Base-by-base conservation (phyloP, 106 monocot species). In the Ottelia alismoides region DNA sequence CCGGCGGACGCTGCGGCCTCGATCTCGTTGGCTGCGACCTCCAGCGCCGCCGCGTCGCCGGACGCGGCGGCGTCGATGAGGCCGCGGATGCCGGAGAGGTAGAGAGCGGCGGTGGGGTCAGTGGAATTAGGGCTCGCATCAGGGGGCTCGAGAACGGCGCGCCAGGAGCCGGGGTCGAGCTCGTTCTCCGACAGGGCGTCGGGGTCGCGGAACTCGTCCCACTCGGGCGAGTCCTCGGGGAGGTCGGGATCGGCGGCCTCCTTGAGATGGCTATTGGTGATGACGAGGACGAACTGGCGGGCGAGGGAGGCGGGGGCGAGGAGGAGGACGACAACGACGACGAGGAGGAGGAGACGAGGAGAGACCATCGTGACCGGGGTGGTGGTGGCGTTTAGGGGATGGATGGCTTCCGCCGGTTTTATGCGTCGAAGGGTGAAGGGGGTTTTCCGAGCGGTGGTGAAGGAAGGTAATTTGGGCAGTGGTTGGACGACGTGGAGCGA, bases 151-250 rank as follows among this genome's bases (percentile, higher is more conserved):
- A 96, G 61, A 47, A 89, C 31, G 66, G 80, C 72, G 20, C 52
- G 63, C 85, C 91, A 92, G 7, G 91, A 85, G n/a, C 78, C 81
- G 16, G 81, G 78, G 40, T 88, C 80, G 54, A 79, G 70, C 26
- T 70, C 82, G 53, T 72, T 72, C 35, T 73, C 64, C 49, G 57
- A 31, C 53, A 46, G 22, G 66, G 51, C 28, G 18, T 74, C 66
- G 28, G 75, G 63, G 60, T 77, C 74, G 22, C 45, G 68, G 52
- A 84, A 83, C 11, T 93, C 83, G 62, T 87, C 93, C 79, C 77
- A 87, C 14, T 84, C 83, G 2, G 60, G 35, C 32, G 78, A 56
- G 22, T 72, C 74, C 22, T 73, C 74, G 31, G 67, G 1, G 22
- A 27, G 28, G 20, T 23, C 31, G 32, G 52, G 24, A 20, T 52